Evolutionary conservation across 2,329 filamentous ascomycete genomes (phyloP), one percentile per base, ranked within the genome.

Genomic region (Cordyceps cicadae): DNA sequence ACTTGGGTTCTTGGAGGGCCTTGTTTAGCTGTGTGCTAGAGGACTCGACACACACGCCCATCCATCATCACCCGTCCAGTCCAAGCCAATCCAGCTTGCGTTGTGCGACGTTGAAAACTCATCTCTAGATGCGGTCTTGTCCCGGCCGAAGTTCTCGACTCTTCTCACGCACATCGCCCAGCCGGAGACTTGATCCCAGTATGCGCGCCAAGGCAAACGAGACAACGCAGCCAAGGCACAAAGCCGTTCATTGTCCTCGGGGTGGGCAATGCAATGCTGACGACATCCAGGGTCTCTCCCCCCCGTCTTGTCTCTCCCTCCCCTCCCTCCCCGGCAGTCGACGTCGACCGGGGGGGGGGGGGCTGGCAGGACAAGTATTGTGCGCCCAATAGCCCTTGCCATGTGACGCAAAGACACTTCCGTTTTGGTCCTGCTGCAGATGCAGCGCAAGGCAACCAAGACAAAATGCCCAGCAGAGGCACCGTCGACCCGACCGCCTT

Each of bases 371-470:
- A n/a, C n/a, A n/a, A n/a, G n/a, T n/a, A n/a, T n/a, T n/a, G n/a
- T n/a, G n/a, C n/a, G n/a, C n/a, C n/a, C n/a, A n/a, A n/a, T n/a
- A 8, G 8, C 43, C 21, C 46, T 43, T 58, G 15, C 46, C 55
- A 58, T 58, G 55, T 58, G 55, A 58, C 37, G 55, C 55, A 58
- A 37, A 51, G 55, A 48, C 15, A 51, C 19, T 58, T 58, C 55
- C 48, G 24, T 32, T 51, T 58, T 17, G 34, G 46, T 51, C 37
- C 37, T 58, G 55, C 34, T 58, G 55, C 55, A 58, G 55, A 51
- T 24, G 24, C 48, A 58, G 46, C 51, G n/a, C n/a, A 58, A 45
- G 39, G 46, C 34, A 34, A 29, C 32, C 48, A 34, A 58, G 55
- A 51, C 48, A 41, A 39, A 32, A 19, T 19, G 54, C 54, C 41